Percentiles rank a stretch among this genome's conserved stretches.
Conservation (phyloP, 208 protist genomes). For the Naegleria fowleri region DNA sequence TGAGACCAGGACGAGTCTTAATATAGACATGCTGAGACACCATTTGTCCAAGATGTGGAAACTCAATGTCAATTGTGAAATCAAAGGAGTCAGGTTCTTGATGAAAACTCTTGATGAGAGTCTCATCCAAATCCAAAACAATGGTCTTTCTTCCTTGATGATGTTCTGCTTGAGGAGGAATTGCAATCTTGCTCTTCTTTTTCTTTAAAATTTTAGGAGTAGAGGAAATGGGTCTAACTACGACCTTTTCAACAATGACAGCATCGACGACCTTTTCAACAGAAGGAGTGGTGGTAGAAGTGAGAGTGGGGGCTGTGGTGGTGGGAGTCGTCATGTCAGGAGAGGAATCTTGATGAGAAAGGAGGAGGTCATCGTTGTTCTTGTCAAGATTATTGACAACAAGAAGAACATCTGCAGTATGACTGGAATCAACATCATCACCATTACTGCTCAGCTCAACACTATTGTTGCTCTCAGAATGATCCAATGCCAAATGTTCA, state of each 20-base stretch:
- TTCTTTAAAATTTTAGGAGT: neutral
- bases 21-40: neutral
- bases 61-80: neutral
- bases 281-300: too few relatives aligned
- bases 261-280: too few relatives aligned
- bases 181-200: neutral
- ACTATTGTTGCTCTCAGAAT: neutral
- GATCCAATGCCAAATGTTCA: neutral
- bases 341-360: too few relatives aligned
- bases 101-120: neutral
- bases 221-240: neutral
- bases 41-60: neutral
- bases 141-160: neutral
- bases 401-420: too few relatives aligned
- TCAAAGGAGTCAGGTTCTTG: neutral
- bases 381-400: too few relatives aligned
- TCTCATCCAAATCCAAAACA: conserved; percentile 8
- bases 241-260: neutral
- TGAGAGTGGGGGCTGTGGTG: neutral
- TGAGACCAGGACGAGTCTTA: neutral
- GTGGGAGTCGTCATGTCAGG: too few relatives aligned
- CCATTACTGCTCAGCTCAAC: too few relatives aligned
- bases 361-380: too few relatives aligned
- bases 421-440: too few relatives aligned
- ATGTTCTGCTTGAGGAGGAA: neutral